A percentile compares a stretch with the other conserved stretches of the same genome.
Conservation (phyloP, 805 yeast genomes). For the Saccharomycopsis guyanensis region DNA sequence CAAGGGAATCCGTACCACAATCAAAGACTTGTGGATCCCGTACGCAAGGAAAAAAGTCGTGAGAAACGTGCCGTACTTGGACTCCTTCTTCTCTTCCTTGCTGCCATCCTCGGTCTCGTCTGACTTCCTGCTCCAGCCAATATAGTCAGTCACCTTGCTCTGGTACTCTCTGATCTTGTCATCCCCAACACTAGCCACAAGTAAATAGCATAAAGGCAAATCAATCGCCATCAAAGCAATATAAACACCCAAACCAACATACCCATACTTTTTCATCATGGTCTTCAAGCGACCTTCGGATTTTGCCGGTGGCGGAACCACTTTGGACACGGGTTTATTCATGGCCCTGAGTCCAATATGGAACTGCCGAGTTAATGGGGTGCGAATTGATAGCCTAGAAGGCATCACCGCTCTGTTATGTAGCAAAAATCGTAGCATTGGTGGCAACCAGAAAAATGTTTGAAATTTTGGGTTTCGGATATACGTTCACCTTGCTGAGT, state of each 20-base stretch:
- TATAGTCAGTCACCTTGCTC: conserved; percentile 45
- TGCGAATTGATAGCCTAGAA: too few species aligned
- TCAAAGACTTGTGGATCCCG: conserved; percentile 82
- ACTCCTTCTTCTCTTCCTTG: conserved; percentile 24
- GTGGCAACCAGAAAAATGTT: too few species aligned
- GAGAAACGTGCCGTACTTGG: conserved; percentile 41
- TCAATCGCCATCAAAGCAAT: conserved; percentile 66
- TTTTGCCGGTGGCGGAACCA: conserved; percentile 7
- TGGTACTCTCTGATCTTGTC: conserved; percentile 69
- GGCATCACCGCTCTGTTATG: too few species aligned
- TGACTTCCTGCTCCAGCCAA: conserved; percentile 43
- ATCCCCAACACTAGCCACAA: conserved; percentile 84
- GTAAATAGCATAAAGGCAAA: conserved; percentile 70
- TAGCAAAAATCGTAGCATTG: background rate
- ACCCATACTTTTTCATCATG: conserved; percentile 80
- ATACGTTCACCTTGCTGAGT: too few species aligned
- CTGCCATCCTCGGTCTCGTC: conserved; percentile 37
- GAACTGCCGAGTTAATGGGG: background rate
- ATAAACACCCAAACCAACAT: conserved; percentile 83
- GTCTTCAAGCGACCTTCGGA: conserved; percentile 38
- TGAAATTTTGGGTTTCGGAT: too few species aligned
- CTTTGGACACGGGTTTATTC: background rate
- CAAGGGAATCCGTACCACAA: conserved; percentile 77
- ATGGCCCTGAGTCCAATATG: background rate
- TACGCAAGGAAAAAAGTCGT: conserved; percentile 89